Percentiles rank a stretch among this genome's conserved stretches.
Conservation (phyloP, 2,329 filamentous ascomycete genomes). For the Paramyrothecium sp. region DNA sequence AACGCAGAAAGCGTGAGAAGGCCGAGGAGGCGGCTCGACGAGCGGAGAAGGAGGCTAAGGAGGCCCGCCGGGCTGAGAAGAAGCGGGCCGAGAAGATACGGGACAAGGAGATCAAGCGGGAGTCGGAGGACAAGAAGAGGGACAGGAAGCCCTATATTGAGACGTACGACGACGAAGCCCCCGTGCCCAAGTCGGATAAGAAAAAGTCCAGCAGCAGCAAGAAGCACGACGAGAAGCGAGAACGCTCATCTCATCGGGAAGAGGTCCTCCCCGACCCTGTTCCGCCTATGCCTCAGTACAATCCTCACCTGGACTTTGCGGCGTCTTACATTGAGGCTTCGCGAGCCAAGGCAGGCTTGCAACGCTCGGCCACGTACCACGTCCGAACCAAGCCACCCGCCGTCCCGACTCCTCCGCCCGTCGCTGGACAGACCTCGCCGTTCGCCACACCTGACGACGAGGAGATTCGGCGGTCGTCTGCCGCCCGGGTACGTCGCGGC, state of each 20-base stretch:
- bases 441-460: slow-evolving; percentile 29
- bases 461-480: slow-evolving; percentile 29
- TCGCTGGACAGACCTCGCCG: slow-evolving; percentile 19
- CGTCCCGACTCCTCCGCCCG: slow-evolving; percentile 34
- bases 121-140: slow-evolving; percentile 34
- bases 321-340: slow-evolving; percentile 29
- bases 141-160: slow-evolving; percentile 34
- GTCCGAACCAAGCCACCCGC: slow-evolving; percentile 25
- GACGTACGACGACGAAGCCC: slow-evolving; percentile 26
- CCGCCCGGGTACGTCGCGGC: slow-evolving; percentile 29
- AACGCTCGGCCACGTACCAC: slow-evolving; percentile 18
- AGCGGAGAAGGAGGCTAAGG: slow-evolving; percentile 29
- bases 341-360: slow-evolving; percentile 19
- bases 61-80: slow-evolving; percentile 31
- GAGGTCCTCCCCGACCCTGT: slow-evolving; percentile 19
- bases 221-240: slow-evolving; percentile 35
- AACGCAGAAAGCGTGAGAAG: slow-evolving; percentile 13
- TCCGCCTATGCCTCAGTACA: slow-evolving; percentile 16
- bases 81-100: slow-evolving; percentile 30
- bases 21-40: slow-evolving; percentile 24
- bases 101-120: slow-evolving; percentile 36
- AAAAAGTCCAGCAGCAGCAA: slow-evolving; percentile 36
- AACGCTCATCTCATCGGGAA: slow-evolving; percentile 31
- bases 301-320: slow-evolving; percentile 19
- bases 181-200: slow-evolving; percentile 27